These are phyloP conservation scores for Solanum dulcamara DNA, from an alignment of 257 asterid species.

Conservation along the genomic window DNA sequence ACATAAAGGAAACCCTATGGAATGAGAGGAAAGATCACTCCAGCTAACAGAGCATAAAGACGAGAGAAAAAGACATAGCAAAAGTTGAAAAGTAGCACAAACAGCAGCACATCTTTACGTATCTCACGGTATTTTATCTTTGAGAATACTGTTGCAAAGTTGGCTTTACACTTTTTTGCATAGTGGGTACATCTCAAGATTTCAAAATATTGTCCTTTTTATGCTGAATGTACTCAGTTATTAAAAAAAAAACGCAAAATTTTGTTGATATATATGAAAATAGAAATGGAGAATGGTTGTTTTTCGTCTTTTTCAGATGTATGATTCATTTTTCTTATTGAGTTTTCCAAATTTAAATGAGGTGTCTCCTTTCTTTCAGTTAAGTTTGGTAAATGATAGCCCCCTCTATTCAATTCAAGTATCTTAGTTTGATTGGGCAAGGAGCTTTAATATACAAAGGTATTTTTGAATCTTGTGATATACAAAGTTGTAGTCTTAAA, in stretches of 20 bases:
- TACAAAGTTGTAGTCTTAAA: no score
- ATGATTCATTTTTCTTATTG: not conserved
- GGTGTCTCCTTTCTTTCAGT: not conserved
- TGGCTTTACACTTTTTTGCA: not conserved
- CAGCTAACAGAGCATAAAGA: not conserved
- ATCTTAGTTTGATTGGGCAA: no score
- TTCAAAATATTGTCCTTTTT: no score
- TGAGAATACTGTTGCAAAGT: not conserved
- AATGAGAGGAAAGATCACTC: not conserved
- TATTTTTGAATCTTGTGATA: no score
- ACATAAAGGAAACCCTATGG: not conserved
- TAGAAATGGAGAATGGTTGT: not conserved
- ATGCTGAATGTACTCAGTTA: no score
- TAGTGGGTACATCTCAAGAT: not conserved
- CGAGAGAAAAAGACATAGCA: not conserved
- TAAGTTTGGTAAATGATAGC: no score
- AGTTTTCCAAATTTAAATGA: no score
- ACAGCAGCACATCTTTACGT: not conserved
- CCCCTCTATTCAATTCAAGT: no score
- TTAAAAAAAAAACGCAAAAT: no score
- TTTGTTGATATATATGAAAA: not conserved
- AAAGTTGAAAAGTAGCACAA: not conserved
- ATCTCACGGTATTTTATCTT: not conserved
- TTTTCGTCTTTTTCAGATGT: not conserved
- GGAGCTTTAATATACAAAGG: no score